Percentiles rank a stretch among this genome's conserved stretches.
Conservation (phyloP, 202 grass and related monocot species). For the Hordeum pubiflorum region DNA sequence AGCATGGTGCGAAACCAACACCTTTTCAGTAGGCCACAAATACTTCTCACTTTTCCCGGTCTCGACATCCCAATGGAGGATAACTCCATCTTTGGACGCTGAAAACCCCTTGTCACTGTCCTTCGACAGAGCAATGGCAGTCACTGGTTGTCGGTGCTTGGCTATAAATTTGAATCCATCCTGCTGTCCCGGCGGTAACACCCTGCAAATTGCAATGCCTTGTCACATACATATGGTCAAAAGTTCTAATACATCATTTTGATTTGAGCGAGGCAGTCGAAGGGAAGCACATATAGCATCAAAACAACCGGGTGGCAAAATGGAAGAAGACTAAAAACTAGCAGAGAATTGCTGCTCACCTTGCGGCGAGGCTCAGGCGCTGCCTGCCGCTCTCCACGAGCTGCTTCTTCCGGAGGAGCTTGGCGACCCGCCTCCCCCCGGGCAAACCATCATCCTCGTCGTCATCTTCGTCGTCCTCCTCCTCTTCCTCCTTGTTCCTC, state of each 20-base stretch:
- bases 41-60: slow-evolving; percentile 52
- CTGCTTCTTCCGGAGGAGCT: slow-evolving; percentile 46
- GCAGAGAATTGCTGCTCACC: slow-evolving; percentile 20
- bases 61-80: slow-evolving; percentile 64
- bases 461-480: slow-evolving; percentile 28
- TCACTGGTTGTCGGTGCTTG: slow-evolving; percentile 51
- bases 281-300: background rate
- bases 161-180: slow-evolving; percentile 39
- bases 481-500: slow-evolving; percentile 40
- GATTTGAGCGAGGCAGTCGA: background rate
- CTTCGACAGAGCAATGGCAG: slow-evolving; percentile 43
- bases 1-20: slow-evolving; percentile 52
- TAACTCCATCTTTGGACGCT: slow-evolving; percentile 55
- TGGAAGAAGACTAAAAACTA: background rate
- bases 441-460: slow-evolving; percentile 17
- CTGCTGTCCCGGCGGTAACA: slow-evolving; percentile 32
- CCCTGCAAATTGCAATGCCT: slow-evolving; percentile 28
- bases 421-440: slow-evolving; percentile 38
- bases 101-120: slow-evolving; percentile 54
- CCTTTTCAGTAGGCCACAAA: slow-evolving; percentile 48
- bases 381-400: slow-evolving; percentile 52
- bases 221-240: background rate
- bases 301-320: background rate
- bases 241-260: background rate
- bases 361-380: slow-evolving; percentile 34